Evolutionary conservation across 805 yeast genomes (phyloP).

Genomic region (Lipomyces kockii): DNA sequence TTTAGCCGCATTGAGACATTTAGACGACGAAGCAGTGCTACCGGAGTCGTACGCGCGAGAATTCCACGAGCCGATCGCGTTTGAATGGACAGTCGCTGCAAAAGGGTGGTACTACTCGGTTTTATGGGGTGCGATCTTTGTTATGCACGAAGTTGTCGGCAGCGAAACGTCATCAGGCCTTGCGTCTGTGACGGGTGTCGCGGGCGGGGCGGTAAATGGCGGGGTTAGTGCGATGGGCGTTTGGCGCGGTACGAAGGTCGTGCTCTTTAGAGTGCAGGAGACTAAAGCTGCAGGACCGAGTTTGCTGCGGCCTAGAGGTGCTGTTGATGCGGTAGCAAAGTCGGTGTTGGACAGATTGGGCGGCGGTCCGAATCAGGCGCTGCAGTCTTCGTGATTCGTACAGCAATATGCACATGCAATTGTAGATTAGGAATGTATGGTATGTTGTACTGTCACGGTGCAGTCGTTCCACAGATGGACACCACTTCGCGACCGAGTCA

Average conservation of each 20-base stretch:
- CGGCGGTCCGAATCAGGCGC: neutral
- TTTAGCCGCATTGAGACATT: constrained; percentile 27
- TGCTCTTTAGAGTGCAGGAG: constrained; percentile 55
- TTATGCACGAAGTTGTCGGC: constrained; percentile 28
- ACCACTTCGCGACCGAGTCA: too few species aligned
- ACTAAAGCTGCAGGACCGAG: constrained; percentile 50
- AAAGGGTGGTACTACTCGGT: constrained; percentile 78
- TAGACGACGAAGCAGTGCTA: constrained; percentile 31
- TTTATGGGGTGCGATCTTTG: constrained; percentile 63
- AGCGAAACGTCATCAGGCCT: constrained; percentile 16
- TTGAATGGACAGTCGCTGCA: constrained; percentile 65
- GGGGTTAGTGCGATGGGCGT: constrained; percentile 15
- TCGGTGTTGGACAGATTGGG: constrained; percentile 54
- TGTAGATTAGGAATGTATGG: too few species aligned
- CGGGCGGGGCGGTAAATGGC: constrained; percentile 5
- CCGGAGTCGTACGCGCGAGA: constrained; percentile 23
- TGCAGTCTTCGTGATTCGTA: neutral
- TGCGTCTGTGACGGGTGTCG: constrained; percentile 9
- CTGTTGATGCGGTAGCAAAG: constrained; percentile 56
- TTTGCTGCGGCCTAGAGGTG: constrained; percentile 49
- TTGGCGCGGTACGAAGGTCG: constrained; percentile 44
- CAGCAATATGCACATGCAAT: too few species aligned
- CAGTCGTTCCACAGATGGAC: too few species aligned
- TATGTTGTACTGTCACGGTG: too few species aligned
- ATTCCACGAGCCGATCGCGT: constrained; percentile 48